Percentiles rank a stretch among this genome's conserved stretches.
Conservation (phyloP, 805 yeast genomes). For the Ogataea zsoltii region DNA sequence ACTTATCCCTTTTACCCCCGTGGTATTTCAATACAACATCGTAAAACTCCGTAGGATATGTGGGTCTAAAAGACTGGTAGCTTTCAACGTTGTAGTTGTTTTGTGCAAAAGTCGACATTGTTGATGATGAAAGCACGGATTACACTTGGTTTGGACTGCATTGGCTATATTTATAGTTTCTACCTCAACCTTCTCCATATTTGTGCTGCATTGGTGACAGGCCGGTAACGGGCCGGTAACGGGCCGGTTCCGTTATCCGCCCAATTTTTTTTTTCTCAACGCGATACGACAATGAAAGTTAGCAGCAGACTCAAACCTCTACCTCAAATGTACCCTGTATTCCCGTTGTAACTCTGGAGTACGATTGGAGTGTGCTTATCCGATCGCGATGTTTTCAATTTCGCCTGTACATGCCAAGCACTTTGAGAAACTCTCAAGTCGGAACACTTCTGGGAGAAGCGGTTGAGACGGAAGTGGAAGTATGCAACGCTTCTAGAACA, state of each 20-base stretch:
- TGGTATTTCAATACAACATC: slow-evolving; percentile 39
- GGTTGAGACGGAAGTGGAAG: too few relatives aligned
- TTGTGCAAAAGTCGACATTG: slow-evolving; percentile 61
- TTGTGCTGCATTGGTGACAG: background rate
- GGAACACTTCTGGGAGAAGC: too few relatives aligned
- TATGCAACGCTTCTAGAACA: too few relatives aligned
- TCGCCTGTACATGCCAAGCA: too few relatives aligned
- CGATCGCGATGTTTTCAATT: too few relatives aligned
- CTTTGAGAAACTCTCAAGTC: too few relatives aligned
- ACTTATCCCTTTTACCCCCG: slow-evolving; percentile 34
- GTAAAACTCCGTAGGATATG: slow-evolving; percentile 55
- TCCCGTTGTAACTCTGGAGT: too few relatives aligned
- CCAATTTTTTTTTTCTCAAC: too few relatives aligned
- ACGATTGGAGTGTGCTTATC: too few relatives aligned
- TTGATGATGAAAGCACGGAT: background rate
- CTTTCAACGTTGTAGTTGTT: slow-evolving; percentile 46
- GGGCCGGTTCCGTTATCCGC: background rate
- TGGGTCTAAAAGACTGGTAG: slow-evolving; percentile 61
- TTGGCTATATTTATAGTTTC: background rate
- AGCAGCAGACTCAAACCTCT: too few relatives aligned
- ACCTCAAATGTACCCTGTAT: too few relatives aligned
- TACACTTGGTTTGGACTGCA: background rate
- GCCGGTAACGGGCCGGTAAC: background rate
- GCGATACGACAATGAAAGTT: too few relatives aligned
- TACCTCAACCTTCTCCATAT: background rate